phyloP scores from a whole-genome alignment of 2,329 filamentous ascomycete genomes.

The Aspergillus ochraceus region DNA sequence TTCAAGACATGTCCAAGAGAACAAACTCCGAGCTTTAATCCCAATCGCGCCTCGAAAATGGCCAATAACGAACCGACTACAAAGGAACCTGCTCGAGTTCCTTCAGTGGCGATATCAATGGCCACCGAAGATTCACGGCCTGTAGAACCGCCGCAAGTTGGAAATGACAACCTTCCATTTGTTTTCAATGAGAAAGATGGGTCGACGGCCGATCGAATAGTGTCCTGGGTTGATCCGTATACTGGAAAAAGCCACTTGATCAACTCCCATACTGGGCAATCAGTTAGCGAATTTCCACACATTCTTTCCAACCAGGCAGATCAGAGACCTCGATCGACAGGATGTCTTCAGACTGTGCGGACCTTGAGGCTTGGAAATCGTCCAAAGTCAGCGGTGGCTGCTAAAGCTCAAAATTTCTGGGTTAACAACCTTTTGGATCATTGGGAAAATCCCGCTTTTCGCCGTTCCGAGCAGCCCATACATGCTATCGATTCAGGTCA shows the following conservation, averaged over 20 bases:
- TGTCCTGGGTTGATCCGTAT: constrained; percentile 61
- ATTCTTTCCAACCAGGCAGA: constrained; percentile 4
- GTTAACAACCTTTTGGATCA: constrained; percentile 59
- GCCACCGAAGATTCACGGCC: constrained; percentile 1
- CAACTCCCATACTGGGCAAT: constrained; percentile 38
- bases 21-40: background rate
- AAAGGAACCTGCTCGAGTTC: background rate
- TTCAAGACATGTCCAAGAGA: background rate
- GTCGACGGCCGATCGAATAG: constrained; percentile 17
- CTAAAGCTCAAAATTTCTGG: constrained; percentile 49
- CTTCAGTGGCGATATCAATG: background rate
- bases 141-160: background rate
- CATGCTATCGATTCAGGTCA: constrained; percentile 29
- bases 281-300: constrained; percentile 16
- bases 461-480: constrained; percentile 48
- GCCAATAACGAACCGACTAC: background rate
- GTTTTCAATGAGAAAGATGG: background rate
- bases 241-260: constrained; percentile 44
- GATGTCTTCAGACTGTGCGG: constrained; percentile 10
- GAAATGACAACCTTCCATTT: background rate
- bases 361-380: constrained; percentile 8
- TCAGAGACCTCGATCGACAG: constrained; percentile 19
- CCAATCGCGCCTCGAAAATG: constrained; percentile 1
- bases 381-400: constrained; percentile 18
- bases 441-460: constrained; percentile 79